Conservation (phyloP, 2,329 filamentous ascomycete genomes). For the Venturia effusa region DNA sequence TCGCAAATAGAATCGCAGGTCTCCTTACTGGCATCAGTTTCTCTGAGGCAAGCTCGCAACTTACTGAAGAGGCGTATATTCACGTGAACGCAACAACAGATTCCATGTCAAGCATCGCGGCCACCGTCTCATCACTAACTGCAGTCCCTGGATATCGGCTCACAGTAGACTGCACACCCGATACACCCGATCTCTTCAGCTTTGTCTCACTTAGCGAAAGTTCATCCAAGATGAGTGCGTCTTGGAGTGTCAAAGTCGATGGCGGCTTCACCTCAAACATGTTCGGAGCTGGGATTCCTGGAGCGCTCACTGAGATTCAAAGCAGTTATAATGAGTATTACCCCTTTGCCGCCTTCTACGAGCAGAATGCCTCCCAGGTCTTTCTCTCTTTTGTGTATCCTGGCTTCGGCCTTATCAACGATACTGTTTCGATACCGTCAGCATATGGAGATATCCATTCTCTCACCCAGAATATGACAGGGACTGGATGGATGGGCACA, state of each 20-base stretch:
- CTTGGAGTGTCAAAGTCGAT: neutral
- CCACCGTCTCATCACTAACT: conserved; percentile 1
- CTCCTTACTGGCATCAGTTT: conserved; percentile 7
- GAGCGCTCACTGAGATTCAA: too few species aligned
- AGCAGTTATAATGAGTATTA: too few species aligned
- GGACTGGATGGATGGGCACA: too few species aligned
- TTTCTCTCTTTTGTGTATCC: too few species aligned
- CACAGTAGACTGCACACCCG: conserved; percentile 4
- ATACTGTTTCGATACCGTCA: too few species aligned
- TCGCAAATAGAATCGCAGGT: conserved; percentile 1
- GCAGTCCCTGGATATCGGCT: conserved; percentile 10
- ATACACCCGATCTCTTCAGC: neutral
- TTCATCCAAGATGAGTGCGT: neutral
- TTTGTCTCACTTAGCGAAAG: neutral
- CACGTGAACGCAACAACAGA: neutral
- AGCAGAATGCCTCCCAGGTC: too few species aligned
- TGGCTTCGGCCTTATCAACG: too few species aligned
- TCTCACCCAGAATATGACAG: too few species aligned
- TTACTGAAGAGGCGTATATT: conserved; percentile 7
- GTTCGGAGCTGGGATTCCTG: neutral
- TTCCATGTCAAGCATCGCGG: conserved; percentile 9
- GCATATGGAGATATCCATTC: too few species aligned
- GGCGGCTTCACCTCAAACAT: neutral
- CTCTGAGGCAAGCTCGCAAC: neutral
- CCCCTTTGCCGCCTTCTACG: too few species aligned